Percentiles rank a stretch among this genome's conserved stretches.
phyloP scores from a whole-genome alignment of 164 flowering plant genomes.

The Tetrastigma voinierianum region DNA sequence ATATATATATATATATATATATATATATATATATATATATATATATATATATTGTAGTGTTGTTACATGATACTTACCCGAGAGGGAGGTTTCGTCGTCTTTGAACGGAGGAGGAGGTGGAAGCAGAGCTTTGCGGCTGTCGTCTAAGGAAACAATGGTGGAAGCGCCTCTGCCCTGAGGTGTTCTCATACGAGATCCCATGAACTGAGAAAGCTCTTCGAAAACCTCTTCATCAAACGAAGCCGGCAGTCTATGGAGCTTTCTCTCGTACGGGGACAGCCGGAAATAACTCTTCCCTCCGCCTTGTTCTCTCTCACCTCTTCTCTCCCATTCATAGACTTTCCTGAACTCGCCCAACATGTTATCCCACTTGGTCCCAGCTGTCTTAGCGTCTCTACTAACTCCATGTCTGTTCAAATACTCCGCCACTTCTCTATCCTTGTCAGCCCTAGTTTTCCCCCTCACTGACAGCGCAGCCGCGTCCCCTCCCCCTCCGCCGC shows the following conservation, averaged over 20 bases:
- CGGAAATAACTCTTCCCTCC: conserved; percentile 78
- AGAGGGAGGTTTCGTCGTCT: conserved; percentile 33
- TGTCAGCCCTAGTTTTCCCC: conserved; percentile 70
- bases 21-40: neutral
- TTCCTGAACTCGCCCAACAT: conserved; percentile 84
- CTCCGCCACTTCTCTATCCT: conserved; percentile 74
- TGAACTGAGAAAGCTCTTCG: conserved; percentile 68
- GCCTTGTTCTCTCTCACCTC: conserved; percentile 48
- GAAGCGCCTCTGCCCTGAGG: conserved; percentile 20
- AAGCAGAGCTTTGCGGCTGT: conserved; percentile 19
- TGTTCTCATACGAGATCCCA: conserved; percentile 55
- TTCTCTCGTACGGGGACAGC: conserved; percentile 77
- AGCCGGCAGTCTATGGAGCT: conserved; percentile 67
- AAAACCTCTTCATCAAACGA: conserved; percentile 82
- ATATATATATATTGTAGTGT: neutral
- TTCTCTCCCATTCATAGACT: conserved; percentile 79
- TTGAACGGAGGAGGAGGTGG: conserved; percentile 34
- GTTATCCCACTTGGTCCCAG: conserved; percentile 86
- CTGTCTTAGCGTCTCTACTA: conserved; percentile 64
- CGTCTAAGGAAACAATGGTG: neutral
- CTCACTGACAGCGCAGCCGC: conserved; percentile 14
- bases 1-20: neutral
- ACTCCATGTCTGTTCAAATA: conserved; percentile 57
- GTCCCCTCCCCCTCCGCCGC: neutral
- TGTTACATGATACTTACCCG: conserved; percentile 23